Evolutionary conservation across 176 grass and related monocot species (phyloP).

Genomic region (Chloris gayana): DNA sequence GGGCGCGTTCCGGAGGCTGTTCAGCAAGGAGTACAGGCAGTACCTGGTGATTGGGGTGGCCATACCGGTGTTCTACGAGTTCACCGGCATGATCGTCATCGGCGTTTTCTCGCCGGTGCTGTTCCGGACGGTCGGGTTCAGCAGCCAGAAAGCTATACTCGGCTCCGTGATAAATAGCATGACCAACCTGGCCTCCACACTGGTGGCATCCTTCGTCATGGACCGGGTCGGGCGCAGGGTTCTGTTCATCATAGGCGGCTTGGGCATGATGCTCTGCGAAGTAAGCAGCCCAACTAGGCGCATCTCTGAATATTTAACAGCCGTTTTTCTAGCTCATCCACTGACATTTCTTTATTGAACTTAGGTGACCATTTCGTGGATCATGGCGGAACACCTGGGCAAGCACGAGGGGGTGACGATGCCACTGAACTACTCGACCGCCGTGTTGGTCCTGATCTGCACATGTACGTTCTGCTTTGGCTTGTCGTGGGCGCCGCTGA

Average conservation of each 20-base stretch:
- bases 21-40: slow-evolving; percentile 46
- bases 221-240: slow-evolving; percentile 52
- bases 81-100: slow-evolving; percentile 63
- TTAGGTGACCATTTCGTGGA: slow-evolving; percentile 55
- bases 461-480: slow-evolving; percentile 63
- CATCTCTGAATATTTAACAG: no score
- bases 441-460: slow-evolving; percentile 65
- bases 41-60: slow-evolving; percentile 64
- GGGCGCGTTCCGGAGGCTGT: slow-evolving; percentile 52
- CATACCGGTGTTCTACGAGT: slow-evolving; percentile 61
- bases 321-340: neutral
- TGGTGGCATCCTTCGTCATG: slow-evolving; percentile 36
- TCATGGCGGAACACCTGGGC: slow-evolving; percentile 53
- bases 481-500: slow-evolving; percentile 79
- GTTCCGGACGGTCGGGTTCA: slow-evolving; percentile 67
- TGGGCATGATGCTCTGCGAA: slow-evolving; percentile 55
- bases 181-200: slow-evolving; percentile 24
- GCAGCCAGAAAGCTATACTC: slow-evolving; percentile 49
- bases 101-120: slow-evolving; percentile 57
- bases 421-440: slow-evolving; percentile 50
- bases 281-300: neutral
- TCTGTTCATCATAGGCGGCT: slow-evolving; percentile 55
- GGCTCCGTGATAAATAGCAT: slow-evolving; percentile 51
- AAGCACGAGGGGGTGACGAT: slow-evolving; percentile 31
- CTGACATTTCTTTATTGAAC: neutral